Percentiles rank a stretch among this genome's conserved stretches.
These are phyloP conservation scores for Cymodocea nodosa DNA, from an alignment of 116 monocot genomes.

Conservation along the genomic window DNA sequence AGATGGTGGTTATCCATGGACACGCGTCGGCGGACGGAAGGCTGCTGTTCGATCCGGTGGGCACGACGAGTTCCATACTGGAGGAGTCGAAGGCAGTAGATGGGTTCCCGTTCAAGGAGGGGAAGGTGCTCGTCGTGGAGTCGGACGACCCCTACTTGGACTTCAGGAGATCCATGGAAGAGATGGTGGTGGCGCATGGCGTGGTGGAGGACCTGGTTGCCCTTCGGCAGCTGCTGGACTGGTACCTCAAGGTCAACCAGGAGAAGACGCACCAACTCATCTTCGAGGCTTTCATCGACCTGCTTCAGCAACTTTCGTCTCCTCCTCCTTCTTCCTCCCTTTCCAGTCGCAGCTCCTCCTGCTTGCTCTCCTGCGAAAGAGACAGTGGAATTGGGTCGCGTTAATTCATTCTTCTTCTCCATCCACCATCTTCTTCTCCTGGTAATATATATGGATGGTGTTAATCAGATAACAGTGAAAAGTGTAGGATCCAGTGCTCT, in stretches of 20 bases:
- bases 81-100: slow-evolving; percentile 8
- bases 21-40: slow-evolving; percentile 21
- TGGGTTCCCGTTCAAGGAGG: slow-evolving; percentile 22
- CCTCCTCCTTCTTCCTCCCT: slow-evolving; percentile 19
- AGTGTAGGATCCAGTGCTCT: too few relatives aligned
- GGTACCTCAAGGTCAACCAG: slow-evolving; percentile 52
- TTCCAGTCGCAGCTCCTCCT: too few relatives aligned
- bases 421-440: too few relatives aligned
- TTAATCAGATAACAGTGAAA: too few relatives aligned
- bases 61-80: slow-evolving; percentile 32
- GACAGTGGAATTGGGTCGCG: too few relatives aligned
- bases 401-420: too few relatives aligned
- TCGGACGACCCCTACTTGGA: slow-evolving; percentile 45
- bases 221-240: slow-evolving; percentile 37
- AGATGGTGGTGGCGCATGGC: slow-evolving; percentile 47
- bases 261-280: slow-evolving; percentile 38
- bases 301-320: slow-evolving; percentile 25
- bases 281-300: slow-evolving; percentile 42
- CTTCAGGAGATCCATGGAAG: slow-evolving; percentile 58
- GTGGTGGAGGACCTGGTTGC: slow-evolving; percentile 22
- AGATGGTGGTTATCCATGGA: slow-evolving; percentile 13
- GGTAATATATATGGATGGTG: too few relatives aligned
- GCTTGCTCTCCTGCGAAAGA: too few relatives aligned
- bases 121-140: slow-evolving; percentile 41
- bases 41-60: slow-evolving; percentile 31